Conservation (phyloP, 1,284 basidiomycete species). For the Ceratorhiza oryzae-sativae region DNA sequence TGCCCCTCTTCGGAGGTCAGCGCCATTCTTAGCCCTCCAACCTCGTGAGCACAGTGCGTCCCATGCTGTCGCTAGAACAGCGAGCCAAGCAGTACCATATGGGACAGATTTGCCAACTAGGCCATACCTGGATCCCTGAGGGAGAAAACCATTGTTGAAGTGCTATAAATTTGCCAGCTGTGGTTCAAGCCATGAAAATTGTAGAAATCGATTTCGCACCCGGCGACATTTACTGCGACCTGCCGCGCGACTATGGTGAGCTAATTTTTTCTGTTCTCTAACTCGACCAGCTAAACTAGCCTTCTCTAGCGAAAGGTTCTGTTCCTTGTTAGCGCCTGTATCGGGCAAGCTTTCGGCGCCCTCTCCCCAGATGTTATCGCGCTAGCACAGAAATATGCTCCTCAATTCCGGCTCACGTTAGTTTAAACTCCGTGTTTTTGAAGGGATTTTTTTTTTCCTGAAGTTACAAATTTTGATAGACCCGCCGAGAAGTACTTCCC, state of each 20-base stretch:
- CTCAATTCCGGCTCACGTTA: conserved; percentile 34
- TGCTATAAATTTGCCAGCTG: not conserved
- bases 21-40: not conserved
- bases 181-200: not conserved
- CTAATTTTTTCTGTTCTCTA: not conserved
- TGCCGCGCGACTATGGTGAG: not conserved
- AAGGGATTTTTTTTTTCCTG: no score
- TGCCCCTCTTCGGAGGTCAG: conserved; percentile 1
- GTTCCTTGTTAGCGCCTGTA: not conserved
- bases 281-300: not conserved
- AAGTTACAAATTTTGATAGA: not conserved
- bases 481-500: conserved; percentile 36
- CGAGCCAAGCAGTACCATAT: not conserved
- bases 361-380: conserved; percentile 9
- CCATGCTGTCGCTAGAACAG: not conserved
- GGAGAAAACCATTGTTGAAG: not conserved
- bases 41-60: not conserved
- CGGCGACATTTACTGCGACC: not conserved
- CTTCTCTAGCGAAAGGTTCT: not conserved
- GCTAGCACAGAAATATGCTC: conserved; percentile 38
- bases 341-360: conserved; percentile 12
- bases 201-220: not conserved
- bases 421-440: no score
- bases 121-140: not conserved
- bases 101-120: not conserved